These are phyloP conservation scores for Entomortierella beljakovae DNA, from an alignment of 192 early-diverging fungal species.

Conservation along the genomic window DNA sequence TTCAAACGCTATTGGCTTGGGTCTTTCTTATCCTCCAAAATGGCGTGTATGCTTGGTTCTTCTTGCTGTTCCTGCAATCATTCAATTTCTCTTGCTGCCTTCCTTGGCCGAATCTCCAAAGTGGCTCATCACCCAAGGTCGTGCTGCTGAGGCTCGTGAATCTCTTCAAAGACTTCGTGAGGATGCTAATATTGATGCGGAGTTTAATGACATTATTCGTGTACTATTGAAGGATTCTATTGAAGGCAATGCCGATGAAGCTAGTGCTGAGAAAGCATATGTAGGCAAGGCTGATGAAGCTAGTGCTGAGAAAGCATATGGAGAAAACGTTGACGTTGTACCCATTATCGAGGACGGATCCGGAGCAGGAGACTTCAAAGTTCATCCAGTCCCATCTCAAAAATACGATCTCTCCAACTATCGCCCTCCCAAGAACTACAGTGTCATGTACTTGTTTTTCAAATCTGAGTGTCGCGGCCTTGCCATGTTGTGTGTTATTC, in stretches of 20 bases:
- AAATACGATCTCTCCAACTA: conserved; percentile 28
- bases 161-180: conserved; percentile 67
- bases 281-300: conserved; percentile 4
- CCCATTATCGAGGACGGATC: conserved; percentile 20
- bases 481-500: conserved; percentile 69
- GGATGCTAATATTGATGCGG: conserved; percentile 64
- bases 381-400: conserved; percentile 22
- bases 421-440: conserved; percentile 54
- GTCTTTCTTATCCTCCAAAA: conserved; percentile 66
- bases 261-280: conserved; percentile 18
- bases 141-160: conserved; percentile 67
- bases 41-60: conserved; percentile 82
- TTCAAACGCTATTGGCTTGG: conserved; percentile 72
- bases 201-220: conserved; percentile 72
- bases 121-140: conserved; percentile 74
- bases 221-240: conserved; percentile 55
- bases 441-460: conserved; percentile 65
- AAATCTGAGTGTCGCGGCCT: conserved; percentile 68
- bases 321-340: conserved; percentile 4
- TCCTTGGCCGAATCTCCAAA: conserved; percentile 82
- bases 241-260: neutral
- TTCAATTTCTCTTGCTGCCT: conserved; percentile 71
- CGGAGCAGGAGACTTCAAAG: conserved; percentile 19
- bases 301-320: conserved; percentile 27
- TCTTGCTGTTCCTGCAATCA: conserved; percentile 68